phyloP scores from a whole-genome alignment of 2,329 filamentous ascomycete genomes.

The Trematosphaeria pertusa region DNA sequence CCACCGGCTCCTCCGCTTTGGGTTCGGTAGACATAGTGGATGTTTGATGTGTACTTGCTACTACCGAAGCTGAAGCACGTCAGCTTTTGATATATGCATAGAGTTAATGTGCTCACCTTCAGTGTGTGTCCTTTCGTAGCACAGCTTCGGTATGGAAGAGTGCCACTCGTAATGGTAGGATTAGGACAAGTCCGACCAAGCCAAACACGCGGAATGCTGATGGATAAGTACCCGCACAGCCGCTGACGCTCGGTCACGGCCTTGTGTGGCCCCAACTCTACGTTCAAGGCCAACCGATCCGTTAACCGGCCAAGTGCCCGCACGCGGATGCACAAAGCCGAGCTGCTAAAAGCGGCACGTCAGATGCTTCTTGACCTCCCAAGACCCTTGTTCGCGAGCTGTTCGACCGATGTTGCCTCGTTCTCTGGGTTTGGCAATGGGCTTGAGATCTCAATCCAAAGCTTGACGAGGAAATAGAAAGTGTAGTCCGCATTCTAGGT shows the following conservation, averaged over 20 bases:
- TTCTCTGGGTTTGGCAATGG: too few relatives aligned
- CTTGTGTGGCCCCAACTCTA: neutral
- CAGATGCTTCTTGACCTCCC: too few relatives aligned
- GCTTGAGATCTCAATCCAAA: too few relatives aligned
- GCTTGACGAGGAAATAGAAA: too few relatives aligned
- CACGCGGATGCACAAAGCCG: neutral
- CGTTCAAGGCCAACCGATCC: constrained; percentile 5
- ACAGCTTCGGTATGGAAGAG: neutral
- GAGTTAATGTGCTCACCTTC: too few relatives aligned
- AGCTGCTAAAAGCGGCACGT: neutral
- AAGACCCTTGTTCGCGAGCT: too few relatives aligned
- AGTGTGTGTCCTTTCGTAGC: neutral
- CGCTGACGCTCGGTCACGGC: constrained; percentile 3
- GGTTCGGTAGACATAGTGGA: neutral
- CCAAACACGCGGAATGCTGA: neutral
- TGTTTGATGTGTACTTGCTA: neutral
- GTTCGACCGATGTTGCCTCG: too few relatives aligned
- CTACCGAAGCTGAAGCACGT: too few relatives aligned
- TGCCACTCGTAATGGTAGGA: neutral
- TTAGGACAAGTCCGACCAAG: neutral
- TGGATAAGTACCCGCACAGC: constrained; percentile 5
- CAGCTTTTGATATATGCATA: too few relatives aligned
- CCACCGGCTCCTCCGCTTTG: constrained; percentile 1
- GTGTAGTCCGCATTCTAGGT: too few relatives aligned
- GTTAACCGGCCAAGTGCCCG: neutral